A percentile compares a stretch with the other conserved stretches of the same genome.
Conservation (phyloP, 2,329 filamentous ascomycete genomes). For the Blumeria hordei region DNA sequence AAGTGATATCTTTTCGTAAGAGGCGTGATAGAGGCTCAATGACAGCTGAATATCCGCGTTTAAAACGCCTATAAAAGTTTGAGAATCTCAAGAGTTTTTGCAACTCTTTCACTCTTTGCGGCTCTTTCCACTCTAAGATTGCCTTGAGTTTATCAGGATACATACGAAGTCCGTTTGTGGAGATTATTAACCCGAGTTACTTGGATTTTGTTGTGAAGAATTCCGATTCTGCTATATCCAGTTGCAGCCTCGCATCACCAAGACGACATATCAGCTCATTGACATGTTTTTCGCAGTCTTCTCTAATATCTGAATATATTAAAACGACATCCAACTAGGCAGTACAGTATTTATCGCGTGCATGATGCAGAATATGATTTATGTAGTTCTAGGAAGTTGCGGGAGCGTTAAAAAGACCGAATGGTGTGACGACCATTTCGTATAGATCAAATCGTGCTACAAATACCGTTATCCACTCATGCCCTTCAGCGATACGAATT, state of each 20-base stretch:
- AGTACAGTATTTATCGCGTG: background rate
- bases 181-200: background rate
- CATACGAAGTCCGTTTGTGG: background rate
- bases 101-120: background rate
- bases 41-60: background rate
- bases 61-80: background rate
- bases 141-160: background rate
- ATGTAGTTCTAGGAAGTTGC: constrained; percentile 2
- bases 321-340: constrained; percentile 3
- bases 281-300: background rate
- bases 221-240: constrained; percentile 2
- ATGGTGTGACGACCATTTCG: background rate
- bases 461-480: background rate
- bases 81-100: background rate
- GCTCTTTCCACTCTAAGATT: background rate
- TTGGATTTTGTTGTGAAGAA: constrained; percentile 1
- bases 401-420: background rate
- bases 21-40: background rate
- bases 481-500: background rate
- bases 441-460: background rate
- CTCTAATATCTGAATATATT: constrained; percentile 1
- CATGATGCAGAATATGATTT: constrained; percentile 1
- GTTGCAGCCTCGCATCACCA: background rate
- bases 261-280: constrained; percentile 1
- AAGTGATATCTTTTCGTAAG: background rate